Base-by-base conservation (phyloP, 805 yeast genomes). In the Candida quercuum region DNA sequence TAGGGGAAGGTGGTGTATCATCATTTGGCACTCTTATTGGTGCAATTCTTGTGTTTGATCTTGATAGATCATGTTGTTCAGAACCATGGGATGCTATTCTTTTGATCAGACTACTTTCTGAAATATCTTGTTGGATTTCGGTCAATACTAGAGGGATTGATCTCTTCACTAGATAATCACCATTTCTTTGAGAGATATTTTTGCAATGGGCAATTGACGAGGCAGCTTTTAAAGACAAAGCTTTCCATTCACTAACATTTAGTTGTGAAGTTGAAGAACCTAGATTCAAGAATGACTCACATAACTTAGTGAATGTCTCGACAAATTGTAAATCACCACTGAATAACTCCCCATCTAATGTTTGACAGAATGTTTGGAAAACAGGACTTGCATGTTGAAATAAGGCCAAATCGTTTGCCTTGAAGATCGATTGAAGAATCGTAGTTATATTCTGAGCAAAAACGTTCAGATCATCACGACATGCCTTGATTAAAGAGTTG, bases 391-490 rank as follows among this genome's bases (percentile, higher is more conserved):
- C 65, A 28, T 68, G 61, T 50, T 79, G 81, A 35, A 79, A 67
- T 3, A 86, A 66, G 0, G 78, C 63, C 30, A 79, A 59, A 50
- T 89, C 98, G 16, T 69, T 69, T 18, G 78, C 68, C 13, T 60
- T 50, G 31, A 83, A 49, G 13, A 81, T 71, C 9, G 66, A 54
- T 19, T 56, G 57, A 53, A 89, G 65, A 19, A 89, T 79, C 16
- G 67, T 63, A 34, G 86, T 69, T 14, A 84, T 78, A 49, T 80
- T 75, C 18, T 66, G 69, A 1, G 96, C 89, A 63, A 87, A 81
- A 23, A 87, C 81, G 45, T 85, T 87, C 56, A 93, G 66, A 57
- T 93, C 91, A 42, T 86, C 95, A 28, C 76, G 68, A 57, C 97
- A 88, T 54, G 77, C 75, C 32, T 70, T 78, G 26, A 88, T 80